A percentile compares a stretch with the other conserved stretches of the same genome.
These are phyloP conservation scores for Cladophialophora psammophila DNA, from an alignment of 2,329 filamentous ascomycete species.

Conservation along the genomic window DNA sequence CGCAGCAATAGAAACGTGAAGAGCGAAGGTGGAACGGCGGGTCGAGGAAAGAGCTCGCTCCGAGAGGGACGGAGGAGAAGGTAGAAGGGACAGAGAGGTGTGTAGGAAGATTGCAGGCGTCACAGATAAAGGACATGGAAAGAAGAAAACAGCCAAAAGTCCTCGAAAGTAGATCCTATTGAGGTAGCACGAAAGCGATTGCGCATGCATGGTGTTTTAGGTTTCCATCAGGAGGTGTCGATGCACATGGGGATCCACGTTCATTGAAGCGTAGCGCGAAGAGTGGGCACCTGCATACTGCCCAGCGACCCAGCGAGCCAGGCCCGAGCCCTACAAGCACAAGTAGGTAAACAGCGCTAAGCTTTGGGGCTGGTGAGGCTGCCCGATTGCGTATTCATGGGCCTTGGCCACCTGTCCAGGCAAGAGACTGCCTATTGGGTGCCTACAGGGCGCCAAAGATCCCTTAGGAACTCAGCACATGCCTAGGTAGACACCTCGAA, in stretches of 20 bases:
- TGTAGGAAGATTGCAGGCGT: neutral
- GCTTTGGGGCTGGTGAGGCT: constrained; percentile 14
- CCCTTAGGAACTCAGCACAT: no score
- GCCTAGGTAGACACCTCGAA: no score
- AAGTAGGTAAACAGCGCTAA: constrained; percentile 14
- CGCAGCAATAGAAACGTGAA: constrained; percentile 1
- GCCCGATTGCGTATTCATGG: constrained; percentile 6
- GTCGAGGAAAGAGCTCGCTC: neutral
- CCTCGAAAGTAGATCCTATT: neutral
- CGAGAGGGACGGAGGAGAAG: neutral
- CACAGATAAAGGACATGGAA: neutral
- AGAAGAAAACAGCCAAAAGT: neutral
- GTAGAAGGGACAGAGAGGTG: neutral
- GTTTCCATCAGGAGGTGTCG: neutral
- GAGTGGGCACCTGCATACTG: constrained; percentile 6
- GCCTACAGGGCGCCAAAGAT: no score
- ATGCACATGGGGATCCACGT: neutral
- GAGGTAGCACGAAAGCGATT: constrained; percentile 12
- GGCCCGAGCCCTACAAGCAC: no score
- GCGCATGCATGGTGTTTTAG: constrained; percentile 17
- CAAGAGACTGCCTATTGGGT: neutral
- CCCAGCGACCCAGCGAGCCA: neutral
- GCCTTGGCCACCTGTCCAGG: neutral
- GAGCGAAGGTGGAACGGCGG: neutral
- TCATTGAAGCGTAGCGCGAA: constrained; percentile 3